Percentiles rank a stretch among this genome's conserved stretches.
Evolutionary conservation across 768 basidiomycete genomes (phyloP).

Genomic region (Lactarius hatsudake): DNA sequence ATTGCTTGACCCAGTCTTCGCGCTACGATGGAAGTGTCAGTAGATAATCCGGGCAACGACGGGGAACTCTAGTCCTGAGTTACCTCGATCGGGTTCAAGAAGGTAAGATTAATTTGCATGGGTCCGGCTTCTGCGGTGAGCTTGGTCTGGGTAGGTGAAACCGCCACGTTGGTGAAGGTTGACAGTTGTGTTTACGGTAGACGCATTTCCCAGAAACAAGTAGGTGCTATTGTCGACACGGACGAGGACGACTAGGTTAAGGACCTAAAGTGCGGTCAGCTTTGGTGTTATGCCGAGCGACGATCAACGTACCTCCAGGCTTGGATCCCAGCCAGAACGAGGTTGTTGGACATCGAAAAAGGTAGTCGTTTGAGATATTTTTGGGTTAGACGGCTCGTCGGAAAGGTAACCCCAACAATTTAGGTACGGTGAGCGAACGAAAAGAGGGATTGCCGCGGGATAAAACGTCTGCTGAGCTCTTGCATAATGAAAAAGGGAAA

Average conservation of each 20-base stretch:
- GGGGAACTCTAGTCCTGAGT: background rate
- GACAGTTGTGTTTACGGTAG: background rate
- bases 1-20: conserved; percentile 38
- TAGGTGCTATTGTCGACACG: conserved; percentile 23
- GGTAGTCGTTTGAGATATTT: no score
- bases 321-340: background rate
- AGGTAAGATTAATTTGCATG: conserved; percentile 39
- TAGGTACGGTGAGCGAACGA: conserved; percentile 32
- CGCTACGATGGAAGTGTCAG: conserved; percentile 28
- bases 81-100: conserved; percentile 41
- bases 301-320: no score
- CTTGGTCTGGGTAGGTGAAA: conserved; percentile 39
- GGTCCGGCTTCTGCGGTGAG: conserved; percentile 36
- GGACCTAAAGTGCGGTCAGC: background rate
- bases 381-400: no score
- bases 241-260: conserved; percentile 15
- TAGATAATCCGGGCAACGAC: background rate
- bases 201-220: conserved; percentile 23
- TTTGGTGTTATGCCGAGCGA: background rate
- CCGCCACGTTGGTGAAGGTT: conserved; percentile 29
- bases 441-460: conserved; percentile 27
- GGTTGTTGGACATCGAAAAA: background rate
- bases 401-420: conserved; percentile 21
- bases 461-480: background rate
- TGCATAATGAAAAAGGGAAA: background rate